These are phyloP conservation scores for Rhizopus microsporus DNA, from an alignment of 371 early-diverging fungal genomes.

Conservation along the genomic window DNA sequence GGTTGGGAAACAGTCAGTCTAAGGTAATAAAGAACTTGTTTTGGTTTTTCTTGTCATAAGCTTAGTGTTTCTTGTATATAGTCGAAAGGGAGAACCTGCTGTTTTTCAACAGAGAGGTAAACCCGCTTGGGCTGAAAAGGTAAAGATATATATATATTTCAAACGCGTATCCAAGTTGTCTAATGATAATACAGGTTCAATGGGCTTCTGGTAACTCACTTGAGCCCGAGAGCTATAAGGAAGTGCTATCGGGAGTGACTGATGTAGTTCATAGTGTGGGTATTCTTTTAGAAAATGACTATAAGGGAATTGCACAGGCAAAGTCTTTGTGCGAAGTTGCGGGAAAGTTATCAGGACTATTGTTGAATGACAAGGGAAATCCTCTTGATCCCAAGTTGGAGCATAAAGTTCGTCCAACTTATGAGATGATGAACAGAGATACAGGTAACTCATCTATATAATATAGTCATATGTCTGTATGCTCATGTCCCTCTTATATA, in stretches of 20 bases:
- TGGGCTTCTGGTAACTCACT: conserved; percentile 73
- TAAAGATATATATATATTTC: conserved; percentile 6
- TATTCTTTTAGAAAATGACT: conserved; percentile 68
- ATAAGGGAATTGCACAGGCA: conserved; percentile 63
- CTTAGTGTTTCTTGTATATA: conserved; percentile 11
- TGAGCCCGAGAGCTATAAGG: conserved; percentile 57
- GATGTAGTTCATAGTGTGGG: conserved; percentile 77
- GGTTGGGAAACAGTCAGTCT: conserved; percentile 81
- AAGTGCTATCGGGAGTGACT: conserved; percentile 57
- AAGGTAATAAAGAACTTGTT: conserved; percentile 44
- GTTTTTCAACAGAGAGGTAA: conserved; percentile 28
- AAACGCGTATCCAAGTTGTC: too few species aligned
- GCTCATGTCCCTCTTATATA: background rate
- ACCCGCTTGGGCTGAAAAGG: conserved; percentile 50
- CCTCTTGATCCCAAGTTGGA: conserved; percentile 34
- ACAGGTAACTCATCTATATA: conserved; percentile 51
- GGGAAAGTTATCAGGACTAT: conserved; percentile 21
- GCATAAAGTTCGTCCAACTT: conserved; percentile 33
- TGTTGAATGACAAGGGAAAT: conserved; percentile 45
- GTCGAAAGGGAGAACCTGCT: conserved; percentile 56
- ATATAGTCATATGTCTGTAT: background rate
- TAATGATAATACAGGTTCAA: conserved; percentile 37
- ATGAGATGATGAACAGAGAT: conserved; percentile 73
- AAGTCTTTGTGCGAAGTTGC: conserved; percentile 45
- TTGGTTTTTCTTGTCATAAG: background rate